These are phyloP conservation scores for Cyclotella distinguenda DNA, from an alignment of 108 stramenopile genomes.

Conservation along the genomic window DNA sequence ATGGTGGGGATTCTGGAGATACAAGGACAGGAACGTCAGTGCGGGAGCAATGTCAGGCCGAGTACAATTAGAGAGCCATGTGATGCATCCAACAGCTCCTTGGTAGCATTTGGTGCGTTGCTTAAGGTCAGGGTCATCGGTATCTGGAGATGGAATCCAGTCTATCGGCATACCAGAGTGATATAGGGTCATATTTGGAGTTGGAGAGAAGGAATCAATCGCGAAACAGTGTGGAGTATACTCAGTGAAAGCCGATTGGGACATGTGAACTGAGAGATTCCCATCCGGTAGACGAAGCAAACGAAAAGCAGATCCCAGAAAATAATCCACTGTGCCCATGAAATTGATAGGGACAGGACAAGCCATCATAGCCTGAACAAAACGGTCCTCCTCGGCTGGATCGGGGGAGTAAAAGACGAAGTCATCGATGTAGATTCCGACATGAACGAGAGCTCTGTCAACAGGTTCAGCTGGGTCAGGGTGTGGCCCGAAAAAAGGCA, in stretches of 20 bases:
- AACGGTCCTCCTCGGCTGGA: no score
- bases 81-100: conserved; percentile 8
- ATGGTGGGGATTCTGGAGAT: background rate
- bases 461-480: background rate
- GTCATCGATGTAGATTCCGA: conserved; percentile 17
- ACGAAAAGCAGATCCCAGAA: conserved; percentile 10
- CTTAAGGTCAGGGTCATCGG: conserved; percentile 2
- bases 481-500: background rate
- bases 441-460: background rate
- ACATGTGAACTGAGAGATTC: conserved; percentile 9
- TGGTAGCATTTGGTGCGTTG: conserved; percentile 1
- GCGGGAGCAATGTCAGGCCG: conserved; percentile 7
- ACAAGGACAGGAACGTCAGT: background rate
- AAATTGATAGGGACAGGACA: background rate
- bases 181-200: conserved; percentile 21
- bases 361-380: no score
- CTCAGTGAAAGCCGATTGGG: conserved; percentile 14
- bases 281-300: background rate
- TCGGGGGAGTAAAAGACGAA: conserved; percentile 15
- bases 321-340: conserved; percentile 17
- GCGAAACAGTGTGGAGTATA: conserved; percentile 12
- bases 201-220: background rate
- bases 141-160: conserved; percentile 6
- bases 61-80: conserved; percentile 3
- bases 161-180: conserved; percentile 21